These are phyloP conservation scores for Cinnamomum micranthum DNA, from an alignment of 164 flowering plant species.

Conservation along the genomic window DNA sequence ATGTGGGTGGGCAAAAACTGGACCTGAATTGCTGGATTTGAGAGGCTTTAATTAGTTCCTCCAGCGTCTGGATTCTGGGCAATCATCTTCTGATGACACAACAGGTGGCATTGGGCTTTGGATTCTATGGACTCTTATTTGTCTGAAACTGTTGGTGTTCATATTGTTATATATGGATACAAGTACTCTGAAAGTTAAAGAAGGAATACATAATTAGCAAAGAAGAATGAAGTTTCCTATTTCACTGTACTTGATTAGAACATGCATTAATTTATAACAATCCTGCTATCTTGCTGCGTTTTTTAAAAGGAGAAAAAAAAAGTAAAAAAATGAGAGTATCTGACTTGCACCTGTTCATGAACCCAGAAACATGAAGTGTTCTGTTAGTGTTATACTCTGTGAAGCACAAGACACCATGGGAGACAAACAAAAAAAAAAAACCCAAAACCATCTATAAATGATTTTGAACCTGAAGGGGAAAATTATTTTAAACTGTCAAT, in stretches of 20 bases:
- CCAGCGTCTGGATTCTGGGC: background rate
- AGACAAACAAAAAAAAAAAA: too few relatives aligned
- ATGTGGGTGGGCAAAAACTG: constrained; percentile 34
- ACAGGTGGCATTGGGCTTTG: background rate
- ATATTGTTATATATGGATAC: background rate
- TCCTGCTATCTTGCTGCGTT: background rate
- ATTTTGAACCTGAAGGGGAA: too few relatives aligned
- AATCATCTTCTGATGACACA: background rate
- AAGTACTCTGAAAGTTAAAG: background rate
- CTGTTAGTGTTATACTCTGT: background rate
- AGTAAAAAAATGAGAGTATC: too few relatives aligned
- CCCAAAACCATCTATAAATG: too few relatives aligned
- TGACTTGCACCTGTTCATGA: background rate
- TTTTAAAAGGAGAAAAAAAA: too few relatives aligned
- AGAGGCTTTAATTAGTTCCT: constrained; percentile 14
- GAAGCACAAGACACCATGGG: background rate
- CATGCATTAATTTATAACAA: background rate
- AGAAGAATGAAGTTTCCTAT: background rate
- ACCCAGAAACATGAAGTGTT: background rate
- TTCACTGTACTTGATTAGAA: background rate
- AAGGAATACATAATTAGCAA: background rate
- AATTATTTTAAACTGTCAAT: too few relatives aligned
- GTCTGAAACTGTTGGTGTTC: background rate
- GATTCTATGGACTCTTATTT: background rate
- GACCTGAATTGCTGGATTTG: constrained; percentile 48